Percentiles rank a stretch among this genome's conserved stretches.
Evolutionary conservation across 1,139 yeast genomes (phyloP).

Genomic region (Taphrina wiesneri): DNA sequence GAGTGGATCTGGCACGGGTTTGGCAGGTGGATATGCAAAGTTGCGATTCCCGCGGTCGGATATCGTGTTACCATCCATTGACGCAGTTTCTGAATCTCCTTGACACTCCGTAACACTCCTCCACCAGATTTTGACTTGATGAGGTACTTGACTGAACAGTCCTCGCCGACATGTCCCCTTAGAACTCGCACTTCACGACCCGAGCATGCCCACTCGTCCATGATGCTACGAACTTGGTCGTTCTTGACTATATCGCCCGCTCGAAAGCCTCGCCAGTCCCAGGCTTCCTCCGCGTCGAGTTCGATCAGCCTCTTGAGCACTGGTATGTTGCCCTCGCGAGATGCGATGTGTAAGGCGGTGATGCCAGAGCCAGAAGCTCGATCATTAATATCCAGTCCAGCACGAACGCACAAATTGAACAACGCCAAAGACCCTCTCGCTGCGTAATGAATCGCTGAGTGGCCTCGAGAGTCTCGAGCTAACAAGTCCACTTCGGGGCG

Average conservation of each 20-base stretch:
- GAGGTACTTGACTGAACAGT: constrained; percentile 30
- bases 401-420: constrained; percentile 25
- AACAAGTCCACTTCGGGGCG: constrained; percentile 44
- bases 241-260: constrained; percentile 57
- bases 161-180: constrained; percentile 29
- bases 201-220: constrained; percentile 47
- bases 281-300: constrained; percentile 24
- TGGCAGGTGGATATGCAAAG: constrained; percentile 39
- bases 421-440: constrained; percentile 23
- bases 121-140: constrained; percentile 23
- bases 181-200: constrained; percentile 25
- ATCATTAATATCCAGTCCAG: constrained; percentile 40
- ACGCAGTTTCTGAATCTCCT: constrained; percentile 49
- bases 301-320: constrained; percentile 26
- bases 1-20: constrained; percentile 46
- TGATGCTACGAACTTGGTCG: constrained; percentile 50
- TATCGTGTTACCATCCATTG: constrained; percentile 44
- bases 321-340: constrained; percentile 30
- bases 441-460: constrained; percentile 37
- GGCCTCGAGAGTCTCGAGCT: constrained; percentile 39
- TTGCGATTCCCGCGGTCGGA: constrained; percentile 43
- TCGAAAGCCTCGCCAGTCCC: constrained; percentile 33
- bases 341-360: constrained; percentile 42
- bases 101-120: constrained; percentile 41
- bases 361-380: constrained; percentile 43